A percentile compares a stretch with the other conserved stretches of the same genome.
Evolutionary conservation across 2,329 filamentous ascomycete species (phyloP).

Genomic region (Proliferodiscus dingleyae): DNA sequence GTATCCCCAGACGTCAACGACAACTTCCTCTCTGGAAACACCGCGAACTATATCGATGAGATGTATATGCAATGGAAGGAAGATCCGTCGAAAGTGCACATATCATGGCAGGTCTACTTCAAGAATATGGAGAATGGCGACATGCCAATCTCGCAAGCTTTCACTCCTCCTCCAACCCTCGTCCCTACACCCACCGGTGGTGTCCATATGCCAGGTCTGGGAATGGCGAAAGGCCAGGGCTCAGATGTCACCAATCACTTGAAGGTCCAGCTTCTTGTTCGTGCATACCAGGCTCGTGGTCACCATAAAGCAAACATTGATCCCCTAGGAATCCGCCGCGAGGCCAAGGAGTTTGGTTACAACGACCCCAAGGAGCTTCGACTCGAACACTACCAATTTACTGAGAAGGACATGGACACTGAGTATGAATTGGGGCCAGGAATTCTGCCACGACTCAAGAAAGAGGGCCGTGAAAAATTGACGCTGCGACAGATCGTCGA

Average conservation of each 20-base stretch:
- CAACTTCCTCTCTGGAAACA: slow-evolving; percentile 93
- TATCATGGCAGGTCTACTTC: slow-evolving; percentile 99
- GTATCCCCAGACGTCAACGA: slow-evolving; percentile 75
- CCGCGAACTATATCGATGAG: slow-evolving; percentile 98
- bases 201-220: slow-evolving; percentile 67
- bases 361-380: slow-evolving; percentile 87
- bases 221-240: slow-evolving; percentile 60
- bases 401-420: slow-evolving; percentile 85
- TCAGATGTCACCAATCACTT: slow-evolving; percentile 91
- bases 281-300: slow-evolving; percentile 94
- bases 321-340: slow-evolving; percentile 86
- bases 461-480: slow-evolving; percentile 88
- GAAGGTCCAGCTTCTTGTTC: slow-evolving; percentile 95
- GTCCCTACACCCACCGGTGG: slow-evolving; percentile 77
- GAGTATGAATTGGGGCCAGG: slow-evolving; percentile 91
- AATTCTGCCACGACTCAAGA: slow-evolving; percentile 91
- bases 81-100: slow-evolving; percentile 87
- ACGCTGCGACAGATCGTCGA: slow-evolving; percentile 89
- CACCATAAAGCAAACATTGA: slow-evolving; percentile 99
- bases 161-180: slow-evolving; percentile 90
- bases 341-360: slow-evolving; percentile 78
- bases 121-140: slow-evolving; percentile 98
- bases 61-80: slow-evolving; percentile 99
- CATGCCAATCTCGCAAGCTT: slow-evolving; percentile 96
- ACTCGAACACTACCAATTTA: slow-evolving; percentile 92